Base-by-base conservation (phyloP, 768 basidiomycete genomes). In the Boletus huronensis region DNA sequence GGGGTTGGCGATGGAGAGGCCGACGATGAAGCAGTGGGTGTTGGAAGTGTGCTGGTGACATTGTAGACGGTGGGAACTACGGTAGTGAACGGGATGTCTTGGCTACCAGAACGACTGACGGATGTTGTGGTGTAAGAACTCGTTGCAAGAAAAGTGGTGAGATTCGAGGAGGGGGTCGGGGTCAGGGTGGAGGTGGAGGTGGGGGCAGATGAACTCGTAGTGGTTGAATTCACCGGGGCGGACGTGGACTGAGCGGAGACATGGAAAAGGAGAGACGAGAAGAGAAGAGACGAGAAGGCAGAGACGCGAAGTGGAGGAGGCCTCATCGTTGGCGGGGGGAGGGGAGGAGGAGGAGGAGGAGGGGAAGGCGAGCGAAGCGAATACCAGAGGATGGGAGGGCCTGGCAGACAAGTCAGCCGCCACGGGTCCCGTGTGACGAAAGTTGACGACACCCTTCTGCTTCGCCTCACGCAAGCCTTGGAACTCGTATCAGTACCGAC, bases 61-160 rank as follows among this genome's bases (percentile, higher is more conserved):
- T 87, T 85, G 67, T 81, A 77, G 51, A 79, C 68, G 40, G 79
- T 81, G n/a, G 87, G 81, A 46, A 88, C 59, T 31, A 80, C 75
- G 28, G 82, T 80, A 50, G 81, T 75, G 50, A 85, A 53, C 31
- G 80, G 69, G 35, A 80, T 73, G 55, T 74, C 72, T 60, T 77
- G 79, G 53, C 70, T 76, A 19, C 79, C 82, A 6, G 80, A 76
- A 41, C 73, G 72, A 51, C 74, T 72, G 57, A 79, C 70, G 35
- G 75, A 74, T 31, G 83, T 78, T 48, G 81, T 54, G 5, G 80
- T 79, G 62, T 77, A 71, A 38, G 81, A 80, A 54, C 74, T 74
- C 16, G 81, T 83, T 16, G 82, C 79, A 49, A 82, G 72, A 52
- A 82, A 82, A 44, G 85, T 72, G 34, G 82, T 83, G 49, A 81